A percentile compares a stretch with the other conserved stretches of the same genome.
These are phyloP conservation scores for Penicillium canariense DNA, from an alignment of 495 filamentous ascomycete species.

Conservation along the genomic window DNA sequence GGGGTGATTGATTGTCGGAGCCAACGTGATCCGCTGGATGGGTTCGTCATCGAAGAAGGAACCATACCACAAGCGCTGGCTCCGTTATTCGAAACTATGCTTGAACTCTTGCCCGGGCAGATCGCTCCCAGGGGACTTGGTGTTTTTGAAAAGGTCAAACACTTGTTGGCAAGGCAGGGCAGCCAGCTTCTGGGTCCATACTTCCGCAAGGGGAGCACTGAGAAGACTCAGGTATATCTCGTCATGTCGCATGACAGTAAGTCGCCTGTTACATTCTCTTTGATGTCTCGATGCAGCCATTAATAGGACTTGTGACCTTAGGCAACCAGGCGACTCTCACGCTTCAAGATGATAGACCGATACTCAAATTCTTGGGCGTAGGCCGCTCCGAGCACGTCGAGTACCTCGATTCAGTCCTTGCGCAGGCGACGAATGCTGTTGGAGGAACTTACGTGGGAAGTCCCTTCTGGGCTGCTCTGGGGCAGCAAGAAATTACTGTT, in stretches of 20 bases:
- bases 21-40: slow-evolving; percentile 52
- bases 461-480: too few relatives aligned
- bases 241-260: slow-evolving; percentile 70
- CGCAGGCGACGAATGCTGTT: too few relatives aligned
- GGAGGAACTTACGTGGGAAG: neutral
- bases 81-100: slow-evolving; percentile 54
- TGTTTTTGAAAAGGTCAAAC: too few relatives aligned
- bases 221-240: slow-evolving; percentile 63
- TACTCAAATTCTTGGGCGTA: slow-evolving; percentile 2
- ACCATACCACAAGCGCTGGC: slow-evolving; percentile 57
- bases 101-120: too few relatives aligned
- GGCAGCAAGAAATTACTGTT: too few relatives aligned
- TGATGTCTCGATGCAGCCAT: too few relatives aligned
- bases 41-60: slow-evolving; percentile 65
- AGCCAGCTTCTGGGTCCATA: slow-evolving; percentile 62
- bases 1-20: slow-evolving; percentile 62
- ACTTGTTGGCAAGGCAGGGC: too few relatives aligned
- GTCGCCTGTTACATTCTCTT: too few relatives aligned
- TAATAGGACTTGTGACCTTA: too few relatives aligned
- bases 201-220: slow-evolving; percentile 49
- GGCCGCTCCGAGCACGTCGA: slow-evolving; percentile 12
- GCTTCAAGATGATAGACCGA: slow-evolving; percentile 58
- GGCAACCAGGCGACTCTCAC: slow-evolving; percentile 60
- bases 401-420: too few relatives aligned
- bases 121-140: too few relatives aligned